Conservation (phyloP, 345 rosid genomes). For the Salix purpurea region DNA sequence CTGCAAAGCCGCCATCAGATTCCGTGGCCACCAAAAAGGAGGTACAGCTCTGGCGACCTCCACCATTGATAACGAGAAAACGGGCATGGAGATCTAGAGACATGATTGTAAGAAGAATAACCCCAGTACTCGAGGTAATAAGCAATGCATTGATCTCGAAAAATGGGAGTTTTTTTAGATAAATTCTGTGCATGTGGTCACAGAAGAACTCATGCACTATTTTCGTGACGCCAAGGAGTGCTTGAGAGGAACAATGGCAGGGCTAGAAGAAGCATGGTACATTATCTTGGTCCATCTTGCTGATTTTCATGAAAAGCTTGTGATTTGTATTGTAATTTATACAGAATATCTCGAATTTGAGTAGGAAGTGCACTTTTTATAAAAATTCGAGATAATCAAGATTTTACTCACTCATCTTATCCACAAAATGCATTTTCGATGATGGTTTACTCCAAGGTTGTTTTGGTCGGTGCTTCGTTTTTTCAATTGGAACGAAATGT, state of each 20-base stretch:
- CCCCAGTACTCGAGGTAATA: neutral
- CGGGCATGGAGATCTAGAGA: neutral
- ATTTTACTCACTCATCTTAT: no score
- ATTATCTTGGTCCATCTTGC: neutral
- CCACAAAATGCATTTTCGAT: no score
- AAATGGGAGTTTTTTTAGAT: neutral
- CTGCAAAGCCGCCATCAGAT: conserved; percentile 13
- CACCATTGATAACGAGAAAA: conserved; percentile 10
- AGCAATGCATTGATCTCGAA: no score
- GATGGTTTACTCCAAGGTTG: no score
- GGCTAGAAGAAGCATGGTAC: neutral
- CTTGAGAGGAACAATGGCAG: neutral
- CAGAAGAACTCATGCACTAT: neutral
- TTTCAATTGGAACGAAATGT: no score
- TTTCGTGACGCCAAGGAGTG: neutral
- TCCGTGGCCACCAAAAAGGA: neutral
- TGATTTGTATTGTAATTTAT: no score
- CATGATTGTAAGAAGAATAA: conserved; percentile 1
- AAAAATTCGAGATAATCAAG: no score
- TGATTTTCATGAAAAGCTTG: no score
- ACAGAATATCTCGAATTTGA: no score
- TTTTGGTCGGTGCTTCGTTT: no score
- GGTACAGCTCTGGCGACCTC: conserved; percentile 13
- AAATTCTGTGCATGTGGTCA: neutral
- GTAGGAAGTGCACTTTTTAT: accelerated